Evolutionary conservation across 192 early-diverging fungal genomes (phyloP).

Genomic region (Thamnidium elegans): DNA sequence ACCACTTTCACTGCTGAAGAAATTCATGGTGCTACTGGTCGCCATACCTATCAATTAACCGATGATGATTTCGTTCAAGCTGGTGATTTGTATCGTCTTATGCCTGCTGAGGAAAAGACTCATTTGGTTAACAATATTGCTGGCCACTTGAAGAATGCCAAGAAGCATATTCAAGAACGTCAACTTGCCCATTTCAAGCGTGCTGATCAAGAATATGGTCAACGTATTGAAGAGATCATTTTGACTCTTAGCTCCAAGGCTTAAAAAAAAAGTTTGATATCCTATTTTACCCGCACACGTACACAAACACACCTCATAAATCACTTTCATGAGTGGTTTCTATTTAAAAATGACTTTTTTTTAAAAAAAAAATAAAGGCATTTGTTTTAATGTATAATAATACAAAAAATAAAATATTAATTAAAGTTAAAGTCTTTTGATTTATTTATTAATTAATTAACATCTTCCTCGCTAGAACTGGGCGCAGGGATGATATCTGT

Average conservation of each 20-base stretch:
- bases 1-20: constrained; percentile 48
- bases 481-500: too few species aligned
- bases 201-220: constrained; percentile 71
- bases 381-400: too few species aligned
- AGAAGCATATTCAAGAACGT: constrained; percentile 64
- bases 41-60: constrained; percentile 52
- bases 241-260: constrained; percentile 20
- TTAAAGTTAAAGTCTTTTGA: too few species aligned
- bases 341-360: too few species aligned
- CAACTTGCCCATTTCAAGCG: constrained; percentile 71
- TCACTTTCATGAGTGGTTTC: too few species aligned
- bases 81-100: constrained; percentile 61
- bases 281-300: background rate
- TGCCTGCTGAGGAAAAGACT: constrained; percentile 59
- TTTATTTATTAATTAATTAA: too few species aligned
- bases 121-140: constrained; percentile 64
- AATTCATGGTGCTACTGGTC: constrained; percentile 53
- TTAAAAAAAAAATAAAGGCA: too few species aligned
- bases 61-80: constrained; percentile 71
- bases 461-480: too few species aligned
- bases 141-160: constrained; percentile 57
- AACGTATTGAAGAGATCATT: constrained; percentile 59
- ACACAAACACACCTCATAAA: too few species aligned
- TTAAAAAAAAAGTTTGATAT: constrained; percentile 22
- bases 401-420: too few species aligned